Evolutionary conservation across 495 filamentous ascomycete species (phyloP), one percentile per base, ranked within the genome.

Genomic region (Glarea lozoyensis): DNA sequence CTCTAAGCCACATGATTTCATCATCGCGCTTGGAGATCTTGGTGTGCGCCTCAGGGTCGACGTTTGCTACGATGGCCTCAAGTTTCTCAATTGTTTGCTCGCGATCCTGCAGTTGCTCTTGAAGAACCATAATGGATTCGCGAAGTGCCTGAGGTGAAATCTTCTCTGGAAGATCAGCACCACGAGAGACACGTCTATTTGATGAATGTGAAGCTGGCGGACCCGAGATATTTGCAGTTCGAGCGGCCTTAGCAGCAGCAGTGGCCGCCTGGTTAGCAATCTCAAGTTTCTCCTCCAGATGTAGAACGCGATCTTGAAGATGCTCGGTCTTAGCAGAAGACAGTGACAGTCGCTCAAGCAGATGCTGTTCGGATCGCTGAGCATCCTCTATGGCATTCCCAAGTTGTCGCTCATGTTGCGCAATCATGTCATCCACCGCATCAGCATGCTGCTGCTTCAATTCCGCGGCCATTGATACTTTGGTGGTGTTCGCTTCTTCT

Each of bases 1-100:
- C 92, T 44, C 92, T 86, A 9, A 97, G 73, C 92, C 93, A 97
- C 40, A 64, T 81, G 42, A 95, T 94, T 59, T 98, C 92, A n/a
- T 84, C 86, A 32, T 96, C 86, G 37, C 79, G 81, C 57, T 92
- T 87, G 38, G 85, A 82, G 52, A 94, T 73, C 70, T 90, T 93
- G 49, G 65, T 70, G 1, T 84, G 77, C 0, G 84, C 82, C 22
- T 92, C 80, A 17, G 75, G 66, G 48, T 90, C 87, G 6, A 83
- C 62, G 20, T 71, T 63, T 7, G 78, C 61, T 17, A 88, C 63
- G 38, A 79, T 68, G 32, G 78, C 73, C 63, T 94, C 86, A 13
- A 97, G 83, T 43, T 78, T 73, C 54, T 98, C 92, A 53, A 97
- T 93, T 18, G 74, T 77, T 16, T 76, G 72, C 63, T 97, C 92